Conservation (phyloP, 306 rosid species). For the Ceratonia siliqua region DNA sequence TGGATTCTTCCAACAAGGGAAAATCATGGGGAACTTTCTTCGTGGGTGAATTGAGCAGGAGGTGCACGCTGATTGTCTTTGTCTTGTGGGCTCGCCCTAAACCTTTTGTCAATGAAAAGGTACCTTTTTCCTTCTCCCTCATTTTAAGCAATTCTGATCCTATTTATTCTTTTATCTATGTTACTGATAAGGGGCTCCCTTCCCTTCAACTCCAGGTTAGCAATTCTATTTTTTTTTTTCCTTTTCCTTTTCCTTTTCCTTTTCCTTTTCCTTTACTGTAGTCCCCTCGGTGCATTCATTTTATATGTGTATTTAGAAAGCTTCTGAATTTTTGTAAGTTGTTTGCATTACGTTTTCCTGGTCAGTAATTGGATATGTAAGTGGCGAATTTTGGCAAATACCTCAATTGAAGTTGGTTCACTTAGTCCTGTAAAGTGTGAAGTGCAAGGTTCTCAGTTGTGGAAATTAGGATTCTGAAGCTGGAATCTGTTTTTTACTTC, state of each 20-base stretch:
- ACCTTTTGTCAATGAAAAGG: slow-evolving; percentile 51
- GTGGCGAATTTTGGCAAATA: slow-evolving; percentile 21
- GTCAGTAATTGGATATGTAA: slow-evolving; percentile 26
- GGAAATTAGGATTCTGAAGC: slow-evolving; percentile 1
- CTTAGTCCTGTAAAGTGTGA: neutral
- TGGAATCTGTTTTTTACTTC: neutral
- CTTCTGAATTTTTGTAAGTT: slow-evolving; percentile 23
- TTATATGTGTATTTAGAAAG: slow-evolving; percentile 30
- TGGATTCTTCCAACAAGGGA: slow-evolving; percentile 72
- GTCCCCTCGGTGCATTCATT: slow-evolving; percentile 35
- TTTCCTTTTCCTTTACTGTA: slow-evolving; percentile 42
- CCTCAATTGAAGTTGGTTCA: slow-evolving; percentile 24
- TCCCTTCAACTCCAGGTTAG: slow-evolving; percentile 44
- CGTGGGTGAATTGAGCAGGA: slow-evolving; percentile 48
- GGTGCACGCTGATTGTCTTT: slow-evolving; percentile 49
- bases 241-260: no score
- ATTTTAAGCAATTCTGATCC: slow-evolving; percentile 31
- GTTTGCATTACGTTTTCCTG: slow-evolving; percentile 26
- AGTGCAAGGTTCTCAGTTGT: slow-evolving; percentile 20
- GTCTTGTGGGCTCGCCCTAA: slow-evolving; percentile 75
- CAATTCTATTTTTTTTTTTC: slow-evolving; percentile 22
- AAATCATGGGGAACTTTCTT: slow-evolving; percentile 38
- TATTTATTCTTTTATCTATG: slow-evolving; percentile 21
- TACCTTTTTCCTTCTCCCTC: slow-evolving; percentile 17
- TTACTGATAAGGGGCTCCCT: slow-evolving; percentile 45